Evolutionary conservation across 495 filamentous ascomycete species (phyloP).

Genomic region (Aspergillus coremiiformis): DNA sequence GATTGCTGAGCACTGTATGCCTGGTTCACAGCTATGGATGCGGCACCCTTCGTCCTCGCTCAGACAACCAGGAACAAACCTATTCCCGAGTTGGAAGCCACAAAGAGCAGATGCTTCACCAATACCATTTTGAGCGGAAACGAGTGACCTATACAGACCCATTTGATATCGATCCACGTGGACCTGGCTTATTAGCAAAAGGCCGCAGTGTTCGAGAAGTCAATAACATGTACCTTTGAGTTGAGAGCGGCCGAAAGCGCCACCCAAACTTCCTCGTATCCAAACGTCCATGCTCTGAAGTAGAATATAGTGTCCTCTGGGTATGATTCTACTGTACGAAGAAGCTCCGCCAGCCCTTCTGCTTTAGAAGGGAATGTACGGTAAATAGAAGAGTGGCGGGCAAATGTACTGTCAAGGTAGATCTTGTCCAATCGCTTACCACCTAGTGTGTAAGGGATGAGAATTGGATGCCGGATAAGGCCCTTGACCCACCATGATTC

Average conservation of each 20-base stretch:
- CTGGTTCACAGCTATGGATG: slow-evolving; percentile 85
- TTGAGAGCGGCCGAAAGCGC: slow-evolving; percentile 64
- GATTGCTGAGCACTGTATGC: slow-evolving; percentile 51
- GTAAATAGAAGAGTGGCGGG: slow-evolving; percentile 38
- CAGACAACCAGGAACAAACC: slow-evolving; percentile 57
- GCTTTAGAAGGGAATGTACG: slow-evolving; percentile 52
- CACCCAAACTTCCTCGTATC: slow-evolving; percentile 87
- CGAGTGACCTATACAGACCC: slow-evolving; percentile 62
- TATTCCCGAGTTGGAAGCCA: slow-evolving; percentile 74
- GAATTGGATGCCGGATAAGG: slow-evolving; percentile 59
- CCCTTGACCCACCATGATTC: slow-evolving; percentile 62
- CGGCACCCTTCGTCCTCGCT: slow-evolving; percentile 56
- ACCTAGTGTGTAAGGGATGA: slow-evolving; percentile 68
- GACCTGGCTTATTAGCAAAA: slow-evolving; percentile 43
- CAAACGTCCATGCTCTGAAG: slow-evolving; percentile 88
- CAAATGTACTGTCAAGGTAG: slow-evolving; percentile 84
- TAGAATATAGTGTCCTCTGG: slow-evolving; percentile 74
- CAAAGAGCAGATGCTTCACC: slow-evolving; percentile 59
- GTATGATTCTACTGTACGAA: slow-evolving; percentile 61
- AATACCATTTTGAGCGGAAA: slow-evolving; percentile 27
- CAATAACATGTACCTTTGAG: slow-evolving; percentile 44
- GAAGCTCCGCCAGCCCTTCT: slow-evolving; percentile 66
- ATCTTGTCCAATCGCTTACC: slow-evolving; percentile 63
- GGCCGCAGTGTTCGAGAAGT: no score
- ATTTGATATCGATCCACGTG: slow-evolving; percentile 80